Evolutionary conservation across 352 stramenopile genomes (phyloP).

Genomic region (Phytophthora megakarya): DNA sequence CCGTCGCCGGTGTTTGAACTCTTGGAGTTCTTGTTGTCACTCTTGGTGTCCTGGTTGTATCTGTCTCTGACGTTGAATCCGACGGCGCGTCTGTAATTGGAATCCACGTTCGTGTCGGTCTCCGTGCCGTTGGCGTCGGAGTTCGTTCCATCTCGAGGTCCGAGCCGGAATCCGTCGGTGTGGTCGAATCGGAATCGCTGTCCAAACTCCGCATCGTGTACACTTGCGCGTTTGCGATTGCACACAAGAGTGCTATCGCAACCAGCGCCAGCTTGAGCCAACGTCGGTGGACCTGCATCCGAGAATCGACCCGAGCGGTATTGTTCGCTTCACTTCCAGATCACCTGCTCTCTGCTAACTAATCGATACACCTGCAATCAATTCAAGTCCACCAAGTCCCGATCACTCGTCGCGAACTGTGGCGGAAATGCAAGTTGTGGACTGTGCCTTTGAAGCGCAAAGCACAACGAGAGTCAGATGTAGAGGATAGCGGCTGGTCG

Average conservation of each 20-base stretch:
- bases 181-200: background rate
- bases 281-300: constrained; percentile 33
- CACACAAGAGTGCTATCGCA: background rate
- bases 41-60: constrained; percentile 20
- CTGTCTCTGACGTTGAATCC: constrained; percentile 20
- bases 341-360: constrained; percentile 9
- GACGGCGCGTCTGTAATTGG: constrained; percentile 28
- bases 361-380: constrained; percentile 18
- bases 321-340: background rate
- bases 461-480: constrained; percentile 32
- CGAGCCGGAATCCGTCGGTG: background rate
- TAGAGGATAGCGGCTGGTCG: constrained; percentile 27
- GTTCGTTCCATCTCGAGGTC: constrained; percentile 4
- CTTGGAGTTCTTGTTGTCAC: constrained; percentile 20
- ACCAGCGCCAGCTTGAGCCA: constrained; percentile 34
- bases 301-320: background rate
- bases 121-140: constrained; percentile 23
- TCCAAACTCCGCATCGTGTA: constrained; percentile 32
- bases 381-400: constrained; percentile 9
- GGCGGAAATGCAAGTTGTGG: constrained; percentile 32
- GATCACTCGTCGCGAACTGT: constrained; percentile 14
- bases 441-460: constrained; percentile 8
- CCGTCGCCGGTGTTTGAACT: constrained; percentile 7
- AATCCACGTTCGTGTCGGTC: constrained; percentile 26
- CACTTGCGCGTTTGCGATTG: constrained; percentile 22